Evolutionary conservation across 352 stramenopile genomes (phyloP).

Genomic region (Phytophthora idaei): DNA sequence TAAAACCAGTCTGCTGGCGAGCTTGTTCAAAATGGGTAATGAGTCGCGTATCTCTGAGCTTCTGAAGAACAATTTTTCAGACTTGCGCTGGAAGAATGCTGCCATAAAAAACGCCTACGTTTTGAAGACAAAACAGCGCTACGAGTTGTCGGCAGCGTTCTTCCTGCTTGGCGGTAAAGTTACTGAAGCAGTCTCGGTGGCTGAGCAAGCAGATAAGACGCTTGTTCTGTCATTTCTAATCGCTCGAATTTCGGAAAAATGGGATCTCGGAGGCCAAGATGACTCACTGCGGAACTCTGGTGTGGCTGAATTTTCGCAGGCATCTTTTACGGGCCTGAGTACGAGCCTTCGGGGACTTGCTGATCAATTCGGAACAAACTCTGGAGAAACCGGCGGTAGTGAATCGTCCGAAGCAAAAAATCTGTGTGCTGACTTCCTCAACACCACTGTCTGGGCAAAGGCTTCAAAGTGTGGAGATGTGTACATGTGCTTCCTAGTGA

Average conservation of each 20-base stretch:
- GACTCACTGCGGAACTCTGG: slow-evolving; percentile 13
- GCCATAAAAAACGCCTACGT: slow-evolving; percentile 92
- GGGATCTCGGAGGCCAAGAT: slow-evolving; percentile 57
- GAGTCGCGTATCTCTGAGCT: slow-evolving; percentile 83
- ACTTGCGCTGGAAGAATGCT: slow-evolving; percentile 84
- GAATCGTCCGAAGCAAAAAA: slow-evolving; percentile 34
- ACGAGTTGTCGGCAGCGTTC: slow-evolving; percentile 79
- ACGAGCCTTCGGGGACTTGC: slow-evolving; percentile 43
- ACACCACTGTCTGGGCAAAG: slow-evolving; percentile 53
- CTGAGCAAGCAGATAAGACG: slow-evolving; percentile 72
- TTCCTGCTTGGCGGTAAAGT: slow-evolving; percentile 83
- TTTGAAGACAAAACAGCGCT: slow-evolving; percentile 86
- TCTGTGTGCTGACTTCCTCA: slow-evolving; percentile 70
- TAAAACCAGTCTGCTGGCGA: slow-evolving; percentile 83
- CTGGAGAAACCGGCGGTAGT: slow-evolving; percentile 3
- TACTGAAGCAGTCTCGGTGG: slow-evolving; percentile 76
- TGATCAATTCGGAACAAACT: slow-evolving; percentile 1
- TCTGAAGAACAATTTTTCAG: slow-evolving; percentile 81
- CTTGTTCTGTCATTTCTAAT: slow-evolving; percentile 86
- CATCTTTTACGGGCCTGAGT: slow-evolving; percentile 68
- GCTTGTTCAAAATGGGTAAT: slow-evolving; percentile 84
- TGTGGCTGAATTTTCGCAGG: slow-evolving; percentile 33
- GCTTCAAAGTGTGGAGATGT: slow-evolving; percentile 62
- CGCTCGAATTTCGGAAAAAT: slow-evolving; percentile 73
- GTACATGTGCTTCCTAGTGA: slow-evolving; percentile 81